Base-by-base conservation (phyloP, 139 green algal species). In the Coelastrella sp. region DNA sequence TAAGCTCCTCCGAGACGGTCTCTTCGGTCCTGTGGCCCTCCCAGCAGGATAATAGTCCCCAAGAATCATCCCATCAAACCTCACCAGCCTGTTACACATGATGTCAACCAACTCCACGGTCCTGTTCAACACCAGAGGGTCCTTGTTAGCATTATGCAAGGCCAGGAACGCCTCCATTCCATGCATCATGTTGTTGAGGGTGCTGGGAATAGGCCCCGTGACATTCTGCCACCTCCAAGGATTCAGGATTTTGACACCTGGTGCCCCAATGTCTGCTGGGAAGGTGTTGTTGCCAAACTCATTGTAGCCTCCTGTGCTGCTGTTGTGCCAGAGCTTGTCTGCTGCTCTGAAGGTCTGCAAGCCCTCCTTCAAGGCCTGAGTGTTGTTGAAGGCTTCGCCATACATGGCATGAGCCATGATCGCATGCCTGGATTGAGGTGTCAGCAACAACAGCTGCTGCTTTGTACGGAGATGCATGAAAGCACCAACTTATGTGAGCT, bases 251-350 rank as follows among this genome's bases (percentile, higher is more conserved):
- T n/a, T n/a, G n/a, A n/a, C 63, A 25, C 25, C 27, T 45, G 63
- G 63, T 19, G n/a, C 63, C 8, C 5, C n/a, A 30, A 34, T 19
- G 4, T 72, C 63, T 27, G 9, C n/a, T 30, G 32, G 63, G 63
- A 72, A 41, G 63, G 17, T 72, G 63, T 72, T 72, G 63, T 7
- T 34, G 9, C 40, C 63, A n/a, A 32, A 40, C 63, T 72, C 63
- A 15, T 32, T 72, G 63, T 72, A 72, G 63, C 63, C 63, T 30
- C 63, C 63, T 23, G 63, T 72, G 63, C 27, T 72, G 63, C 63
- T 72, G 63, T 72, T 72, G 63, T 72, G 63, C 63, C 63, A 72
- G 63, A 34, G 32, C 5, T 3, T 23, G 63, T 40, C 30, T 3
- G 41, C 19, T 17, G 63, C 63, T 15, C 4, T 45, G 32, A 72